phyloP scores from a whole-genome alignment of 768 basidiomycete species.

The Lactifluus piperatus region DNA sequence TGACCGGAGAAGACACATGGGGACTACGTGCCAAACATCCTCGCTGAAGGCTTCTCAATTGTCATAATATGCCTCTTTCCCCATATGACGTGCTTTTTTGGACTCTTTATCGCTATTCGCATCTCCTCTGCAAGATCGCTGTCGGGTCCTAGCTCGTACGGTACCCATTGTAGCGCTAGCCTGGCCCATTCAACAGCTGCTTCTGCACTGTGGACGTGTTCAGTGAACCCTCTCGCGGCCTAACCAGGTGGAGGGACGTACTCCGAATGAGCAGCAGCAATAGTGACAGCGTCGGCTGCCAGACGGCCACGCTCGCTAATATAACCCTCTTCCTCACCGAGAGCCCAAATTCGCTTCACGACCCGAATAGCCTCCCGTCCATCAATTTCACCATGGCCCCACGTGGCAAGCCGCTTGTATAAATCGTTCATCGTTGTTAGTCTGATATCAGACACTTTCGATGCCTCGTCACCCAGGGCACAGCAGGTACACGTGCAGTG shows the following conservation, averaged over 20 bases:
- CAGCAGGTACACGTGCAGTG: conserved; percentile 51
- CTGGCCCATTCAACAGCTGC: conserved; percentile 44
- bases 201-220: conserved; percentile 29
- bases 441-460: conserved; percentile 43
- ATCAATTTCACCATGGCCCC: conserved; percentile 38
- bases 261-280: conserved; percentile 58
- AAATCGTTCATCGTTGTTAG: conserved; percentile 38
- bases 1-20: too few relatives aligned
- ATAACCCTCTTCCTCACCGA: conserved; percentile 56
- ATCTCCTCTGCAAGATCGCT: conserved; percentile 41
- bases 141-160: conserved; percentile 46
- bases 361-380: conserved; percentile 42
- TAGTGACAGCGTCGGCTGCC: conserved; percentile 50
- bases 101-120: conserved; percentile 27
- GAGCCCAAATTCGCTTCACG: conserved; percentile 44
- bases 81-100: conserved; percentile 43
- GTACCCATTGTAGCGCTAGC: conserved; percentile 45
- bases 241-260: conserved; percentile 29
- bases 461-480: conserved; percentile 41
- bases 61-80: conserved; percentile 25
- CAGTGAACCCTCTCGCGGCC: background rate
- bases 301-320: conserved; percentile 56
- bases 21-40: too few relatives aligned
- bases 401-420: conserved; percentile 39
- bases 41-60: conserved; percentile 17